phyloP scores from a whole-genome alignment of 2,329 filamentous ascomycete species.

The Coniochaeta hoffmannii region DNA sequence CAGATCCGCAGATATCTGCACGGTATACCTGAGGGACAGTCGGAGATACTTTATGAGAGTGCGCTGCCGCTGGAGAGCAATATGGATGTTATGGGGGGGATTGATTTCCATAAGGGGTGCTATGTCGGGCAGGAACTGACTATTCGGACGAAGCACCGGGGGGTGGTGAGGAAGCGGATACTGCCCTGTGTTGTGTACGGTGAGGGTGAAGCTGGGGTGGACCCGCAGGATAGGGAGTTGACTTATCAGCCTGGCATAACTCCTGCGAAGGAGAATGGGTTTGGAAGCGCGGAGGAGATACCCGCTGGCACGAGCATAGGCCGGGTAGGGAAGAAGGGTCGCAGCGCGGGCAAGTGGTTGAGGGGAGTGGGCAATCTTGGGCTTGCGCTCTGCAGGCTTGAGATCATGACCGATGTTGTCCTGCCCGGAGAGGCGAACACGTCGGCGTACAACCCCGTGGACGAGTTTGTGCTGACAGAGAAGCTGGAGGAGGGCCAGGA shows the following conservation, averaged over 20 bases:
- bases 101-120: conserved; percentile 94
- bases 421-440: conserved; percentile 62
- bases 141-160: conserved; percentile 89
- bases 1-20: conserved; percentile 67
- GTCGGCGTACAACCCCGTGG: conserved; percentile 51
- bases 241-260: conserved; percentile 33
- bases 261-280: conserved; percentile 1
- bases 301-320: conserved; percentile 42
- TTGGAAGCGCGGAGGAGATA: conserved; percentile 25
- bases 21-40: conserved; percentile 79
- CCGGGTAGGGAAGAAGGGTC: conserved; percentile 47
- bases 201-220: conserved; percentile 28
- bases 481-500: conserved; percentile 8
- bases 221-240: conserved; percentile 30
- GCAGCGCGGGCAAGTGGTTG: conserved; percentile 76
- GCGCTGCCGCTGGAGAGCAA: conserved; percentile 85
- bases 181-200: conserved; percentile 71
- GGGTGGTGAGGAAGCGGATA: conserved; percentile 85
- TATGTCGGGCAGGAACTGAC: conserved; percentile 97
- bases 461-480: conserved; percentile 49
- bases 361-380: conserved; percentile 77
- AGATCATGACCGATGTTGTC: conserved; percentile 78
- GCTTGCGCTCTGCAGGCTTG: conserved; percentile 76
- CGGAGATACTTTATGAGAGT: conserved; percentile 63
- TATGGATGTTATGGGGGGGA: conserved; percentile 74